phyloP scores from a whole-genome alignment of 768 basidiomycete genomes.

The Pulveroboletus ravenelii region DNA sequence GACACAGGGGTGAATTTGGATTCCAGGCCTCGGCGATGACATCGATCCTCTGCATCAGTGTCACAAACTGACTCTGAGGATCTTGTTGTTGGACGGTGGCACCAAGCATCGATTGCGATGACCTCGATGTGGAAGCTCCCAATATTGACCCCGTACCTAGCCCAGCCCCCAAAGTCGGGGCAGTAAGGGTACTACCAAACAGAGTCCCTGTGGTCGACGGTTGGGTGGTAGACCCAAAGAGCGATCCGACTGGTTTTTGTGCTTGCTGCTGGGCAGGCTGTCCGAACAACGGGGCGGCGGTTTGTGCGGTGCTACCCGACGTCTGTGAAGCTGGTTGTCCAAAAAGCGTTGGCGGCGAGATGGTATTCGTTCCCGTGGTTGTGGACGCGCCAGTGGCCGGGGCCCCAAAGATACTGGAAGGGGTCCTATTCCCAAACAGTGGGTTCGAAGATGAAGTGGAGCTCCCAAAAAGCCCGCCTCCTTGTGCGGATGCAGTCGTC shows the following conservation, averaged over 20 bases:
- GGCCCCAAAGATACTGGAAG: constrained; percentile 26
- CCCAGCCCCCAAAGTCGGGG: constrained; percentile 31
- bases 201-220: constrained; percentile 29
- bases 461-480: constrained; percentile 27
- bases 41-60: constrained; percentile 57
- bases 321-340: constrained; percentile 22
- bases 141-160: constrained; percentile 20
- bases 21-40: constrained; percentile 68
- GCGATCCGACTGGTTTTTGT: constrained; percentile 21
- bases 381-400: constrained; percentile 22
- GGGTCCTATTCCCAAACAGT: constrained; percentile 35
- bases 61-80: constrained; percentile 53
- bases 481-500: constrained; percentile 16
- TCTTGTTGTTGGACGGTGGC: constrained; percentile 49
- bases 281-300: constrained; percentile 18
- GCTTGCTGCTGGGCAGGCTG: constrained; percentile 21
- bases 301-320: constrained; percentile 10
- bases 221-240: constrained; percentile 30
- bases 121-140: constrained; percentile 28
- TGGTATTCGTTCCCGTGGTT: constrained; percentile 5
- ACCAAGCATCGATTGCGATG: constrained; percentile 34
- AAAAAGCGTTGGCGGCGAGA: constrained; percentile 30
- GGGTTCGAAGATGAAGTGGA: constrained; percentile 25
- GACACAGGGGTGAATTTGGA: constrained; percentile 59
- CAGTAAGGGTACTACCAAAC: constrained; percentile 32